These are phyloP conservation scores for Polygonum aviculare DNA, from an alignment of 148 eudicot species.

Conservation along the genomic window DNA sequence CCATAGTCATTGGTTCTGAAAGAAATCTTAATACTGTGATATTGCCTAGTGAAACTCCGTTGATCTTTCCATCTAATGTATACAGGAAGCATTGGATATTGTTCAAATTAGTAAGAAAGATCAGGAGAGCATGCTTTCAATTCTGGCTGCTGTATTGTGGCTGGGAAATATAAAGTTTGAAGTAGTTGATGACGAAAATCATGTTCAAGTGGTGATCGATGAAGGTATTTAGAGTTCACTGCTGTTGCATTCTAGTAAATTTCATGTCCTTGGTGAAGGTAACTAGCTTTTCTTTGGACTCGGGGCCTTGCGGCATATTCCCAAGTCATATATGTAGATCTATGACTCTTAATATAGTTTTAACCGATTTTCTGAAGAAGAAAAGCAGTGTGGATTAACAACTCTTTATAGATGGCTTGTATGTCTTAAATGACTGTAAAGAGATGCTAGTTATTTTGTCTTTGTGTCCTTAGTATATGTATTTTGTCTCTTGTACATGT, in stretches of 20 bases:
- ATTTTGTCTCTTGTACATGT: background rate
- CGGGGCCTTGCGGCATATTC: too few relatives aligned
- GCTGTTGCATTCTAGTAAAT: background rate
- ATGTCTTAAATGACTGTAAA: background rate
- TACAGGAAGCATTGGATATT: slow-evolving; percentile 63
- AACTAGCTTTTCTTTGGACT: too few relatives aligned
- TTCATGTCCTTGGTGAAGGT: background rate
- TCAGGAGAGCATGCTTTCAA: slow-evolving; percentile 59
- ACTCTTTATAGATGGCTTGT: background rate
- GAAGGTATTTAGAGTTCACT: slow-evolving; percentile 51
- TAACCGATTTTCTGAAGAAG: too few relatives aligned
- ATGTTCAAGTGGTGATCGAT: slow-evolving; percentile 59
- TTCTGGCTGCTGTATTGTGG: slow-evolving; percentile 89
- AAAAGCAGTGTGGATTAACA: background rate
- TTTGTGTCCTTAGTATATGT: background rate
- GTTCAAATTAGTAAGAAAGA: slow-evolving; percentile 54
- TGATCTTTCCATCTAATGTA: background rate
- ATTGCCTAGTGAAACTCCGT: background rate
- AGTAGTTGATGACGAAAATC: slow-evolving; percentile 57
- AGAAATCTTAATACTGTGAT: background rate
- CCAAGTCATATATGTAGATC: too few relatives aligned
- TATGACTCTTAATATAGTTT: too few relatives aligned
- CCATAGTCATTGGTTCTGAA: background rate
- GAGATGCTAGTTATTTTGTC: background rate
- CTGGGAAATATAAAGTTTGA: slow-evolving; percentile 85